Conservation (phyloP, 164 flowering plant species). For the Vitis rupestris region DNA sequence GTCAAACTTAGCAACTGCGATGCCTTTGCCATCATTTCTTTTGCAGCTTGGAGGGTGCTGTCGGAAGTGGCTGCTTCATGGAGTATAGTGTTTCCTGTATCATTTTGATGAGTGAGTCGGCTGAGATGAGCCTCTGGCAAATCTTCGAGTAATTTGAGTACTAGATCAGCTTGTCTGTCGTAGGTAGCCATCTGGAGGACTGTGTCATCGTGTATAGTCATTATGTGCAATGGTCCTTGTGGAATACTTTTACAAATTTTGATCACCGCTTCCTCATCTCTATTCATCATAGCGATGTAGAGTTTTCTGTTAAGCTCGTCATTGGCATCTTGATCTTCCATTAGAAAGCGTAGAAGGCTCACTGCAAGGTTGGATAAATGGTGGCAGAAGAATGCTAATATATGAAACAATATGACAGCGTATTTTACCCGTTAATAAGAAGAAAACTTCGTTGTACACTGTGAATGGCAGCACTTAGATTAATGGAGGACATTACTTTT, state of each 20-base stretch:
- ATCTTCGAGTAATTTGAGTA: constrained; percentile 2
- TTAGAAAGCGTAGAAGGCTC: no score
- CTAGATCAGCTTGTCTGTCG: not conserved
- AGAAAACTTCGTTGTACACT: no score
- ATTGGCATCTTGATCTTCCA: no score
- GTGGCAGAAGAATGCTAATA: no score
- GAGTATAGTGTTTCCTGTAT: constrained; percentile 12
- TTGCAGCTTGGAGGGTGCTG: no score
- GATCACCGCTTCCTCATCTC: constrained; percentile 1
- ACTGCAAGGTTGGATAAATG: no score
- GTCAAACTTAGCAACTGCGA: not conserved
- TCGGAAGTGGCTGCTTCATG: constrained; percentile 5
- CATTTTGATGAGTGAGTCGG: constrained; percentile 8
- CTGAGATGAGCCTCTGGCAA: not conserved
- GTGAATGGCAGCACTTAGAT: no score
- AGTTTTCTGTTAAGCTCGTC: not conserved
- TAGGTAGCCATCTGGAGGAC: constrained; percentile 13
- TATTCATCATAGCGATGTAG: not conserved
- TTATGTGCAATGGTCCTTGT: not conserved
- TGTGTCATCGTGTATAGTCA: constrained; percentile 7
- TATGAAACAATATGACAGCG: no score
- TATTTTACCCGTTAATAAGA: no score
- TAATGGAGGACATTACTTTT: no score
- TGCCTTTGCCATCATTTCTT: not conserved
- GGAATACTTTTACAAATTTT: not conserved